phyloP scores from a whole-genome alignment of 2,329 filamentous ascomycete genomes.

The Fusarium nurragi region DNA sequence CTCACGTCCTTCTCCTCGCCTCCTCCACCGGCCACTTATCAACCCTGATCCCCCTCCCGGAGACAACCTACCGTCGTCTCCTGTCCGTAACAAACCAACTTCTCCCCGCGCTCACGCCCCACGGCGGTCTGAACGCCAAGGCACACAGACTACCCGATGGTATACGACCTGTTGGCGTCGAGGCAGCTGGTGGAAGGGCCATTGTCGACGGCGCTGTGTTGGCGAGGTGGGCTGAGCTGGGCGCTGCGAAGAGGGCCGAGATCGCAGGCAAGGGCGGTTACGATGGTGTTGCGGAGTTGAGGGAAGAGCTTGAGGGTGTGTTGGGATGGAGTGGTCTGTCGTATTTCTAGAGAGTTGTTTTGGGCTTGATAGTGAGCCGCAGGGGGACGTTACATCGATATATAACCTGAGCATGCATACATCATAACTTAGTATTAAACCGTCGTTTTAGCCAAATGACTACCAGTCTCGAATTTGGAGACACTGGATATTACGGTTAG shows the following conservation, averaged over 20 bases:
- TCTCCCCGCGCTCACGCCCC: constrained; percentile 76
- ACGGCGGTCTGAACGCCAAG: constrained; percentile 84
- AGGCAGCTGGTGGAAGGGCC: constrained; percentile 68
- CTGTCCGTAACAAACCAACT: constrained; percentile 84
- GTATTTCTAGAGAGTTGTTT: constrained; percentile 55
- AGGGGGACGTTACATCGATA: neutral
- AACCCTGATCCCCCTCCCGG: constrained; percentile 79
- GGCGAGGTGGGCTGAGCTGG: constrained; percentile 78
- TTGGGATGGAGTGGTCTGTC: constrained; percentile 71
- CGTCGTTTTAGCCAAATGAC: too few relatives aligned
- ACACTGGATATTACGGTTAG: neutral
- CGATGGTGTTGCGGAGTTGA: constrained; percentile 70
- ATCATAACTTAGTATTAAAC: neutral
- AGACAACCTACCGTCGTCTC: constrained; percentile 84
- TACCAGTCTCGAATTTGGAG: too few relatives aligned
- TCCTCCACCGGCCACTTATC: constrained; percentile 80
- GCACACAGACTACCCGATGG: constrained; percentile 71
- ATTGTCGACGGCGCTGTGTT: constrained; percentile 84
- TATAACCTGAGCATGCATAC: neutral
- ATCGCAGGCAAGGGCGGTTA: constrained; percentile 78
- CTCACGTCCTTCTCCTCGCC: constrained; percentile 71
- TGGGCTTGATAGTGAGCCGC: neutral
- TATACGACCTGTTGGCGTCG: constrained; percentile 60
- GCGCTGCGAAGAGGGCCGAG: constrained; percentile 75
- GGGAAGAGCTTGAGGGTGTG: constrained; percentile 73